A percentile compares a stretch with the other conserved stretches of the same genome.
These are phyloP conservation scores for Pleurotus salmoneostramineus DNA, from an alignment of 768 basidiomycete genomes.

Conservation along the genomic window DNA sequence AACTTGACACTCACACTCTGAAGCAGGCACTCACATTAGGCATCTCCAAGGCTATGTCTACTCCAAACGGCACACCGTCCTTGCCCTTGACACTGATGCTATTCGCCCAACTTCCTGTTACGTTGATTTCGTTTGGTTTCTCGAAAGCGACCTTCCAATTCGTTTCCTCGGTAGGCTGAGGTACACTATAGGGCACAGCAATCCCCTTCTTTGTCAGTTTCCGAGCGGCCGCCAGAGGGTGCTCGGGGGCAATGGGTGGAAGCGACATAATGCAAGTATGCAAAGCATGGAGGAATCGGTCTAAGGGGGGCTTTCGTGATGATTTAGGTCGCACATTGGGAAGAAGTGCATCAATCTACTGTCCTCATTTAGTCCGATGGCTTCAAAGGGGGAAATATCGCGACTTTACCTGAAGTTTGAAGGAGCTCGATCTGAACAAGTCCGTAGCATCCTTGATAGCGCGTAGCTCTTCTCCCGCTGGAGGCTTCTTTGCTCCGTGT, in stretches of 20 bases:
- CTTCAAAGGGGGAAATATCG: background rate
- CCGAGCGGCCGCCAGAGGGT: conserved; percentile 65
- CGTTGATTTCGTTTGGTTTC: conserved; percentile 66
- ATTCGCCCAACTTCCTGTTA: conserved; percentile 88
- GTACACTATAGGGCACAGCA: conserved; percentile 65
- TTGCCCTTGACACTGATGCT: conserved; percentile 69
- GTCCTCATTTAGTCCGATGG: conserved; percentile 7
- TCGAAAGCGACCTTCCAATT: conserved; percentile 90
- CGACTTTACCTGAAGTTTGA: conserved; percentile 72
- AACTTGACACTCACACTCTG: no score
- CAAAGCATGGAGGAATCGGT: conserved; percentile 64
- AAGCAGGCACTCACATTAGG: conserved; percentile 53
- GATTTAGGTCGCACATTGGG: conserved; percentile 71
- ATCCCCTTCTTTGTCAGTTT: conserved; percentile 49
- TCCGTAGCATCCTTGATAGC: conserved; percentile 71
- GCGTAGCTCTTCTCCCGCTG: conserved; percentile 68
- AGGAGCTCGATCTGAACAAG: conserved; percentile 72
- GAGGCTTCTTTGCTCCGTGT: conserved; percentile 43
- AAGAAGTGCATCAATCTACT: conserved; percentile 75
- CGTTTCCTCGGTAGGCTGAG: conserved; percentile 69
- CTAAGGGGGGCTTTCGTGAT: conserved; percentile 52
- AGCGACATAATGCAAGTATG: conserved; percentile 63
- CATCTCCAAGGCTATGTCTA: conserved; percentile 88
- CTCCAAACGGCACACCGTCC: conserved; percentile 58
- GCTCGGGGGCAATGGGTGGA: conserved; percentile 50